phyloP scores from a whole-genome alignment of 2,329 filamentous ascomycete genomes.

The Sclerotinia minor region DNA sequence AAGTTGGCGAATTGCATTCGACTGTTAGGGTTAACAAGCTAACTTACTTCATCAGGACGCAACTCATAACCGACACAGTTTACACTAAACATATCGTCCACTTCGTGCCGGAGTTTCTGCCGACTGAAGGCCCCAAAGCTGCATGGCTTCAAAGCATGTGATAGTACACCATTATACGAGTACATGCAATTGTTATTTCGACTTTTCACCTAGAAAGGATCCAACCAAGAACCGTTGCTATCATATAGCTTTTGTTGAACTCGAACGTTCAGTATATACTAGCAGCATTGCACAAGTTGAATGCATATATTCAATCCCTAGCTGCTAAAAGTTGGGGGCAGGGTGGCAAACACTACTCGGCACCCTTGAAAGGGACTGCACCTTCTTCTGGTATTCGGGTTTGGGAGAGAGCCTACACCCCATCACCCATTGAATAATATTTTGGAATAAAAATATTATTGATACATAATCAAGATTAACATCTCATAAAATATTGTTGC shows the following conservation, averaged over 20 bases:
- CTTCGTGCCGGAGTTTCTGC: not conserved
- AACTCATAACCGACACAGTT: not conserved
- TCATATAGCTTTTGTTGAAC: not conserved
- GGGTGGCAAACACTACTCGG: not conserved
- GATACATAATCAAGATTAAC: not conserved
- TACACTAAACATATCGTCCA: not conserved
- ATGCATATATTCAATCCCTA: not conserved
- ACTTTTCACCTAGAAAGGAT: not conserved
- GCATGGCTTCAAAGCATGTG: not conserved
- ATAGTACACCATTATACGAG: not conserved
- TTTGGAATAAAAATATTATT: not conserved
- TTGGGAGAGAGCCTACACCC: no score
- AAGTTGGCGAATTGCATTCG: no score
- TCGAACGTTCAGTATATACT: not conserved
- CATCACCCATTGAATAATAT: no score
- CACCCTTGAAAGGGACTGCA: not conserved
- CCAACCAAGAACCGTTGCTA: not conserved
- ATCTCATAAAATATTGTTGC: no score
- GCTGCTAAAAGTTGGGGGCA: not conserved
- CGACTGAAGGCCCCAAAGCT: not conserved
- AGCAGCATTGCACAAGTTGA: not conserved
- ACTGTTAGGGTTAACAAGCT: not conserved
- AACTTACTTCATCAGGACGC: not conserved
- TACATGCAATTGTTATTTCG: not conserved
- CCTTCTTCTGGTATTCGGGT: no score